These are phyloP conservation scores for Fusarium nelsonii DNA, from an alignment of 2,329 filamentous ascomycete genomes.

Conservation along the genomic window DNA sequence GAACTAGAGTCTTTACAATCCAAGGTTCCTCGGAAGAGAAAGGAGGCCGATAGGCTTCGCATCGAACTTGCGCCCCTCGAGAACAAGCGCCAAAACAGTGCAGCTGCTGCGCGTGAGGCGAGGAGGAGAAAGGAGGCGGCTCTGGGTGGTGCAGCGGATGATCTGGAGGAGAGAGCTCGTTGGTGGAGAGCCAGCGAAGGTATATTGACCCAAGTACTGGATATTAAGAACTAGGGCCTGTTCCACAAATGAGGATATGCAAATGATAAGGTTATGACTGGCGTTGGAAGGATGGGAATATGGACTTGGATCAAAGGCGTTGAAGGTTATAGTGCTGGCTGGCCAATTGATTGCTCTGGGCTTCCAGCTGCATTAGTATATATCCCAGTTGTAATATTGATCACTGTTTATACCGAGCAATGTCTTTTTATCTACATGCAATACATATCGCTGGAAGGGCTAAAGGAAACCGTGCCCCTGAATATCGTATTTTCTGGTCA, in stretches of 20 bases:
- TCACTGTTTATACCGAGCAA: neutral
- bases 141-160: conserved; percentile 75
- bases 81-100: conserved; percentile 72
- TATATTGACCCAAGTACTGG: conserved; percentile 72
- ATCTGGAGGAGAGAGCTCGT: conserved; percentile 79
- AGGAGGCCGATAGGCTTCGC: conserved; percentile 74
- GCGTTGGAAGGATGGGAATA: conserved; percentile 28
- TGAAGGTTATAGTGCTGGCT: conserved; percentile 18
- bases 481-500: neutral
- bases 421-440: neutral
- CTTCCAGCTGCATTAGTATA: neutral
- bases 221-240: conserved; percentile 59
- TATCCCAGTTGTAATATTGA: neutral
- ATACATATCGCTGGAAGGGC: neutral
- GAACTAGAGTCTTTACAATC: conserved; percentile 73
- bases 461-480: neutral
- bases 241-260: neutral
- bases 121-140: conserved; percentile 75
- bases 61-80: conserved; percentile 77
- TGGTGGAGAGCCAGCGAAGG: conserved; percentile 80
- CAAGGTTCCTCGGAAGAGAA: conserved; percentile 73
- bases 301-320: conserved; percentile 28
- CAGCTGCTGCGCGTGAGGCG: conserved; percentile 77
- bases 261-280: conserved; percentile 1
- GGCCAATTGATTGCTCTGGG: neutral